phyloP scores from a whole-genome alignment of 1,284 basidiomycete genomes.

The Cryptococcus sp. region DNA sequence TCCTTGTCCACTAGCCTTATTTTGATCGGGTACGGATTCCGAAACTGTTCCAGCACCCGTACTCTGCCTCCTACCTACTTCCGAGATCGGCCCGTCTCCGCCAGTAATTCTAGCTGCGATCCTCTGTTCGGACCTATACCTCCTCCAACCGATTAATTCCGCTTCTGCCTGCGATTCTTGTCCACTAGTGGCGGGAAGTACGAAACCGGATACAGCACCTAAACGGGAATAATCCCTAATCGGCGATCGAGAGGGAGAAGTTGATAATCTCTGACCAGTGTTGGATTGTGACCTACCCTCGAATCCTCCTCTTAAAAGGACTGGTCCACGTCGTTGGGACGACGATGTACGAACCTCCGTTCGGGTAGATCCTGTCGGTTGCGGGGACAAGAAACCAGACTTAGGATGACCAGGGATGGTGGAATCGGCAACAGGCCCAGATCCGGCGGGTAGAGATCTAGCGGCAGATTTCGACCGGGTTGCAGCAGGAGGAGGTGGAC shows the following conservation, averaged over 20 bases:
- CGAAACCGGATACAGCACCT: neutral
- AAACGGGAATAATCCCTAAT: slow-evolving; percentile 14
- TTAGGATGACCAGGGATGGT: neutral
- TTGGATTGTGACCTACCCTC: slow-evolving; percentile 13
- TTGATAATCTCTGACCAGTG: slow-evolving; percentile 6
- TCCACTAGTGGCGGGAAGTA: neutral
- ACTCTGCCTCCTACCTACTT: neutral
- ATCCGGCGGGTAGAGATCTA: slow-evolving; percentile 3
- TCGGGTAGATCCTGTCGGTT: slow-evolving; percentile 27
- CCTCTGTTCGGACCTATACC: neutral
- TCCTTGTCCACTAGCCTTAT: neutral
- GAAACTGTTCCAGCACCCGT: neutral
- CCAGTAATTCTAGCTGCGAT: too few species aligned
- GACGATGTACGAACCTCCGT: slow-evolving; percentile 1
- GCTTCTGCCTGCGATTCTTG: neutral
- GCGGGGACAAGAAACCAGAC: slow-evolving; percentile 21
- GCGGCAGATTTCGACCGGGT: slow-evolving; percentile 11
- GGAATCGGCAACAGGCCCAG: neutral
- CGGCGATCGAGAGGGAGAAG: slow-evolving; percentile 21
- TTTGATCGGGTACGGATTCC: slow-evolving; percentile 1
- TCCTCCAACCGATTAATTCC: neutral
- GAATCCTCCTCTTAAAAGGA: slow-evolving; percentile 47
- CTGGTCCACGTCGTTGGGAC: slow-evolving; percentile 30
- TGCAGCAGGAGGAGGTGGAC: slow-evolving; percentile 19
- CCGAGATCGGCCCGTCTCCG: neutral